Evolutionary conservation across 2,329 filamentous ascomycete species (phyloP), one percentile per base, ranked within the genome.

Genomic region (Stenocarpella maydis): DNA sequence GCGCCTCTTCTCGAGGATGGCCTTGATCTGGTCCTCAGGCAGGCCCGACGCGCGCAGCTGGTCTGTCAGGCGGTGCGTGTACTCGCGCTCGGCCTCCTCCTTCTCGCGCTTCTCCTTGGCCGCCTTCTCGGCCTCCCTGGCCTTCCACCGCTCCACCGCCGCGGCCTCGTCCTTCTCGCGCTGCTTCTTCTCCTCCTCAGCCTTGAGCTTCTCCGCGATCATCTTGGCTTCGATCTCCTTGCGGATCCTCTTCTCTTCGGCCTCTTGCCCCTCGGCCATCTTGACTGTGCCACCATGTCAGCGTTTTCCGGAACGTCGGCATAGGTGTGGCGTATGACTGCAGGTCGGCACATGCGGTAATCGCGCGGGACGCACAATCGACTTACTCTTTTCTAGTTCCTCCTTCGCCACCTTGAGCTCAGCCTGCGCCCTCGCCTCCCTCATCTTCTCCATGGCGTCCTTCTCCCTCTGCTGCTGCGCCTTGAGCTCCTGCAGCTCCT

Each of bases 11-110:
- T 87, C 85, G 65, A 90, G 76, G 71, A 91, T 86, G 24, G 87
- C 87, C 50, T 83, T 80, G 72, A 91, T 90, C 71, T 86, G 84
- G 72, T 85, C 84, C 74, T 89, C 87, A 74, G 86, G 84, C 50
- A 91, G 80, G 3, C 89, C 88, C 2, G 88, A 86, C 60, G 85
- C 85, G 69, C 86, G 78, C 45, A 91, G 79, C 61, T 89, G 84
- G 72, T 89, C 86, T 74, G 87, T 85, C 55, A 91, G 79, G 49
- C 85, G 83, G 31, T 81, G 80, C 75, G 86, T 83, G 73, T 87
- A 89, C 74, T 89, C 83, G 71, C 80, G 82, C 55, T 90, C 86
- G 49, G 79, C 80, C 69, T 81, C 76, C 69, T 85, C 85, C 66
- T 81, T 82, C 68, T 85, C 82, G 69, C 83, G 82, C 72, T 82